Percentiles rank a stretch among this genome's conserved stretches.
These are phyloP conservation scores for Xylaria sp. DNA, from an alignment of 2,329 filamentous ascomycete genomes.

Conservation along the genomic window DNA sequence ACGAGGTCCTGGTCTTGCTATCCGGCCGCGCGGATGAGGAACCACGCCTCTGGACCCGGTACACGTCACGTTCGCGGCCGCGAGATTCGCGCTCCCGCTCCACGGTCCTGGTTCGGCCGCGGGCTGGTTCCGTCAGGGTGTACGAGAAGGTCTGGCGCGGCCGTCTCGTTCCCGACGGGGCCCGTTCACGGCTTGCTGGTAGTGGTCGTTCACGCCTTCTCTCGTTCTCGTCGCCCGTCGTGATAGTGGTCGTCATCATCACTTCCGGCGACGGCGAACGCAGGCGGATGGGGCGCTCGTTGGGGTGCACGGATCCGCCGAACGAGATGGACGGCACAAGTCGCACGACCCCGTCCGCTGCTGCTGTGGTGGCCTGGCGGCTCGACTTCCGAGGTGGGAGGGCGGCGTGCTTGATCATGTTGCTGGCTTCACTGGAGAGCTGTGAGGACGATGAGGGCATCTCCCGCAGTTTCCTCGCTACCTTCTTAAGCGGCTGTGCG, in stretches of 20 bases:
- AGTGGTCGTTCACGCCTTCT: not conserved
- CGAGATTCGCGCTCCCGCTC: conserved; percentile 15
- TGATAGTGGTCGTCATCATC: no score
- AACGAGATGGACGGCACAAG: conserved; percentile 30
- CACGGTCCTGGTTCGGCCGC: conserved; percentile 5
- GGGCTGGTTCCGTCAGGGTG: conserved; percentile 23
- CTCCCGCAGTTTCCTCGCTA: conserved; percentile 65
- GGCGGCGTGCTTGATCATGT: not conserved
- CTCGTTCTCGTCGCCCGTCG: not conserved
- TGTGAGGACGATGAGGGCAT: conserved; percentile 51
- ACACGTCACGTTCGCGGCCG: conserved; percentile 10
- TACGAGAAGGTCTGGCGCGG: conserved; percentile 36
- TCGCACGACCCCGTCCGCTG: conserved; percentile 36
- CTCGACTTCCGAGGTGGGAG: not conserved
- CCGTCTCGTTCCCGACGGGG: not conserved
- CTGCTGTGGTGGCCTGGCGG: not conserved
- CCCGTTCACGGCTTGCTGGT: conserved; percentile 7
- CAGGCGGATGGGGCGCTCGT: conserved; percentile 30
- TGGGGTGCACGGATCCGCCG: conserved; percentile 27
- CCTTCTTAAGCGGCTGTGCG: conserved; percentile 49
- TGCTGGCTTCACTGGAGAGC: not conserved
- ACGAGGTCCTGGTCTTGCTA: not conserved
- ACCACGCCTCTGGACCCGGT: conserved; percentile 9
- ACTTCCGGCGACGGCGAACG: conserved; percentile 30
- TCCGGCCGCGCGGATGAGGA: conserved; percentile 14